These are phyloP conservation scores for Paramecium tetraurelia DNA, from an alignment of 73 alveolate species.

Conservation along the genomic window DNA sequence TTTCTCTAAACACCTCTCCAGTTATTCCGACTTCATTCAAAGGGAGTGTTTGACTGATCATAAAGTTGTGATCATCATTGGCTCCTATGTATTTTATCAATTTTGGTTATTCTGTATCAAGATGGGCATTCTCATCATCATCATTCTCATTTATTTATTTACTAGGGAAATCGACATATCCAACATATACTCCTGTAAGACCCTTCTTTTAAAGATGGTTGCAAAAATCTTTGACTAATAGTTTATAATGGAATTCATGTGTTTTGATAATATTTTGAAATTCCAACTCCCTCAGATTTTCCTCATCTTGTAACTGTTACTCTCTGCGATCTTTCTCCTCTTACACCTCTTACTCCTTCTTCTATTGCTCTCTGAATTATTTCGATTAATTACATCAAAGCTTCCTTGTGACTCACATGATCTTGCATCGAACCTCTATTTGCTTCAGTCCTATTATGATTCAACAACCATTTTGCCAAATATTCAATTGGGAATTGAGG, in stretches of 20 bases:
- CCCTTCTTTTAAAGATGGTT: slow-evolving; percentile 69
- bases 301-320: slow-evolving; percentile 64
- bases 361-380: slow-evolving; percentile 50
- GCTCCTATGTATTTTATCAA: slow-evolving; percentile 82
- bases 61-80: slow-evolving; percentile 66
- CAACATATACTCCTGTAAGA: slow-evolving; percentile 95
- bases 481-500: slow-evolving; percentile 92
- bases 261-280: slow-evolving; percentile 49
- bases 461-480: slow-evolving; percentile 90
- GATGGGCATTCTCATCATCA: slow-evolving; percentile 94
- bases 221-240: slow-evolving; percentile 64
- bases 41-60: slow-evolving; percentile 71
- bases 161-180: slow-evolving; percentile 66
- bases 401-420: slow-evolving; percentile 64
- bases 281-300: slow-evolving; percentile 60
- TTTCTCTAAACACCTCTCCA: slow-evolving; percentile 74
- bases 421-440: slow-evolving; percentile 58
- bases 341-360: slow-evolving; percentile 50
- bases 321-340: slow-evolving; percentile 62
- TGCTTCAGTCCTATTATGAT: slow-evolving; percentile 67
- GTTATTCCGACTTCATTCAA: slow-evolving; percentile 78
- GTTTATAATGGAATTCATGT: slow-evolving; percentile 67
- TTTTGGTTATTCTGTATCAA: slow-evolving; percentile 77
- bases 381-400: slow-evolving; percentile 45
- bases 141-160: slow-evolving; percentile 67